Evolutionary conservation across 148 eudicot genomes (phyloP), one percentile per base, ranked within the genome.

Genomic region (Chenopodium suecicum): DNA sequence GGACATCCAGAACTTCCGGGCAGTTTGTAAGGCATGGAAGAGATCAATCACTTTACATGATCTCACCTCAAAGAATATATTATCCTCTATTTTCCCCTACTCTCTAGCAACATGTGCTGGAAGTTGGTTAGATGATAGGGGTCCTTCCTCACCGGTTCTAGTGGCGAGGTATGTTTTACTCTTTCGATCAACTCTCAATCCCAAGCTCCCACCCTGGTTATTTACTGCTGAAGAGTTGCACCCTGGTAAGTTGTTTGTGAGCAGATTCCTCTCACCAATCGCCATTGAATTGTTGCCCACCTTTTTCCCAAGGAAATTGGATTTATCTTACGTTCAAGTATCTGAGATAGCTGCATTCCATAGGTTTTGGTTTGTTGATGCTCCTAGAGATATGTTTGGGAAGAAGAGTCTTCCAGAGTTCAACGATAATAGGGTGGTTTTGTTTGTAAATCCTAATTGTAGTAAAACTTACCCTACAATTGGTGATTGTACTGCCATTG

Each of bases 161-260:
- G 79, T 63, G 3, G 52, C 70, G n/a, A 4, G 79, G 16, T 34
- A 70, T 3, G 48, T 77, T 77, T 77, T 20, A 4, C 54, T 63
- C 44, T 11, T 7, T 37, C 44, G 7, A 37, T 37, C 44, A 37
- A 37, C 41, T 0, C 6, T 37, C 7, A 0, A 37, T 37, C 41
- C 2, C 7, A 37, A 37, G 41, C 41, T 37, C 41, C 41, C 41
- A 37, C 73, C 80, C 14, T 78, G 80, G 80, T 66, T 78, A 9
- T 10, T 23, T 4, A 46, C 63, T 6, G 73, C 66, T 16, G 80
- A 78, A 47, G 80, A 78, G 80, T 9, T 67, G 4, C 47, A 66
- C 7, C 73, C 74, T 4, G 80, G 80, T 27, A 78, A 66, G 9
- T 29, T 77, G 3, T 25, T 10, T 20, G 47, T 46, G 14, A 13